phyloP scores from a whole-genome alignment of 148 eudicot genomes.

The Rhododendron ferrugineum region DNA sequence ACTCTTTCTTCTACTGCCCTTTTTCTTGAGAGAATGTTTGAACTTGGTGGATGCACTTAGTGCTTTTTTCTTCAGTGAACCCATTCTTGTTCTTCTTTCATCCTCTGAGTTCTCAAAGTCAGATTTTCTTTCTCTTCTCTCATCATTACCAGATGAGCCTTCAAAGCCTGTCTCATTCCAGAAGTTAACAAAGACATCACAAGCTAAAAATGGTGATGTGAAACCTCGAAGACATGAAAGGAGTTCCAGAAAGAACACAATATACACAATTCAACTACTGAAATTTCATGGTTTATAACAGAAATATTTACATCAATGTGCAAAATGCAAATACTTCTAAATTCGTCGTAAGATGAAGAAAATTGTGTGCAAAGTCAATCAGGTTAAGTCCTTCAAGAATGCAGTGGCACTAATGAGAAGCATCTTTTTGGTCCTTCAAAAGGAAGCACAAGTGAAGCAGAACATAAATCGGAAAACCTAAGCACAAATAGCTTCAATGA shows the following conservation, averaged over 20 bases:
- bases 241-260: not conserved
- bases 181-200: constrained; percentile 6
- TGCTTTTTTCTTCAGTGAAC: constrained; percentile 87
- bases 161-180: constrained; percentile 60
- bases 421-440: not conserved
- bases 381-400: not conserved
- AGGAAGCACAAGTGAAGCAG: not conserved
- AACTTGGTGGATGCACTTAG: constrained; percentile 82
- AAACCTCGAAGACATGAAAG: not conserved
- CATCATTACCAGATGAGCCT: constrained; percentile 73
- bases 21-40: constrained; percentile 83
- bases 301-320: not conserved
- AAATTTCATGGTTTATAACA: not conserved
- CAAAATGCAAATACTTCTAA: not conserved
- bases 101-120: constrained; percentile 93
- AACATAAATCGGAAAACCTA: not conserved
- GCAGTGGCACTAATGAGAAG: not conserved
- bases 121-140: constrained; percentile 86
- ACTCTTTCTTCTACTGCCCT: constrained; percentile 80
- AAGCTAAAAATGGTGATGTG: not conserved
- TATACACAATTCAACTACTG: not conserved
- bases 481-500: not conserved
- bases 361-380: not conserved
- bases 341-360: not conserved
- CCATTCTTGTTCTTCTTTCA: constrained; percentile 82